Conservation (phyloP, 768 basidiomycete genomes). For the Strobilomyces confusus region DNA sequence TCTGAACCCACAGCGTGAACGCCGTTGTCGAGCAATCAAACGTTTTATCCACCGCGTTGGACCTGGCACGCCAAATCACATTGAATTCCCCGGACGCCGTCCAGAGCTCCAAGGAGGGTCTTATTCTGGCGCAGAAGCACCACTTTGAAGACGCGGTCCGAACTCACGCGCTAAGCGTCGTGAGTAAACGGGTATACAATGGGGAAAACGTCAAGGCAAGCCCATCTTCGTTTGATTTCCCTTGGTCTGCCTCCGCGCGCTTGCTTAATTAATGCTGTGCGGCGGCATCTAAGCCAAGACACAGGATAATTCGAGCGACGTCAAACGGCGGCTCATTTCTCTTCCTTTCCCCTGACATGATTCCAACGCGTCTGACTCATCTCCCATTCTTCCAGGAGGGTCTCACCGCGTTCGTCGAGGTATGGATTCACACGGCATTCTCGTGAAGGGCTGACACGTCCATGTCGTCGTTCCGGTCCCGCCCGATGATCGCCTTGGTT, state of each 20-base stretch:
- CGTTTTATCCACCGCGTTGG: conserved; percentile 59
- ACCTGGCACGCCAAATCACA: conserved; percentile 54
- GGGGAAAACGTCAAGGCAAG: conserved; percentile 70
- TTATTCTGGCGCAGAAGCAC: conserved; percentile 53
- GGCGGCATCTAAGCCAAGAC: background rate
- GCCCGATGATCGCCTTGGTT: background rate
- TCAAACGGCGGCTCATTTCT: background rate
- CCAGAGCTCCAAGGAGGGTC: conserved; percentile 67
- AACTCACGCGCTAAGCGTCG: conserved; percentile 41
- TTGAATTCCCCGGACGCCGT: conserved; percentile 77
- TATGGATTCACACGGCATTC: conserved; percentile 8
- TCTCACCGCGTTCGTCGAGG: conserved; percentile 55
- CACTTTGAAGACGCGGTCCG: conserved; percentile 48
- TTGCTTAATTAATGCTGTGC: conserved; percentile 1
- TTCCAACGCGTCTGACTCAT: conserved; percentile 16
- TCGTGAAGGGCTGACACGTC: background rate
- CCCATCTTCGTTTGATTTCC: background rate
- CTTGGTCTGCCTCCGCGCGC: background rate
- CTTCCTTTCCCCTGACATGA: background rate
- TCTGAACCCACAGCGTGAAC: conserved; percentile 53
- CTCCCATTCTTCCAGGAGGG: conserved; percentile 50
- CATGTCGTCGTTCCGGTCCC: conserved; percentile 1
- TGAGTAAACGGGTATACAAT: conserved; percentile 50
- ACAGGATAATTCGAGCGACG: conserved; percentile 2
- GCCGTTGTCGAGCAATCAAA: conserved; percentile 50